A percentile compares a stretch with the other conserved stretches of the same genome.
These are phyloP conservation scores for Fragaria nilgerrensis DNA, from an alignment of 306 rosid species.

Conservation along the genomic window DNA sequence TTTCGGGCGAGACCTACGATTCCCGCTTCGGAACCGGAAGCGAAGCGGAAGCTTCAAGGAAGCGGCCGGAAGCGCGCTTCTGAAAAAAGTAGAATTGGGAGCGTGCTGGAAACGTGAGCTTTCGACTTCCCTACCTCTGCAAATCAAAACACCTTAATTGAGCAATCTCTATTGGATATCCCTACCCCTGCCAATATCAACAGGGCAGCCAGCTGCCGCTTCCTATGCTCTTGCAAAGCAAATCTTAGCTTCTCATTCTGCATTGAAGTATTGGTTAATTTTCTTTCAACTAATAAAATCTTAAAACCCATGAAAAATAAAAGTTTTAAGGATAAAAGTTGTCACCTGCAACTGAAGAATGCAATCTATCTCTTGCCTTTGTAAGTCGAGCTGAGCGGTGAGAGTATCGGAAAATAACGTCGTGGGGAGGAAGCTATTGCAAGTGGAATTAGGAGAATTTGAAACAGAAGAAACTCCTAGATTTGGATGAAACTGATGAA, in stretches of 20 bases:
- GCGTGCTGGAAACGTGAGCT: too few species aligned
- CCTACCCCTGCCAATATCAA: too few species aligned
- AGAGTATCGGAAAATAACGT: constrained; percentile 22
- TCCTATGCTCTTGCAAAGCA: constrained; percentile 42
- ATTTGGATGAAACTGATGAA: constrained; percentile 20
- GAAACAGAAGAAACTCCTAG: constrained; percentile 16
- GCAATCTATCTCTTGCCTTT: constrained; percentile 40
- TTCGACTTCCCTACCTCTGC: too few species aligned
- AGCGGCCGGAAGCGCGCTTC: too few species aligned
- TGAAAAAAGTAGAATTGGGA: too few species aligned
- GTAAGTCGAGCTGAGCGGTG: constrained; percentile 36
- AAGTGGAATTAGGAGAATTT: constrained; percentile 4
- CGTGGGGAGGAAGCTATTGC: constrained; percentile 9
- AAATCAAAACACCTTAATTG: too few species aligned
- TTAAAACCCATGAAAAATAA: background rate
- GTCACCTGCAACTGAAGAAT: constrained; percentile 46
- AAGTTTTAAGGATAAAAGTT: background rate
- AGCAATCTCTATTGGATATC: too few species aligned
- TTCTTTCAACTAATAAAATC: background rate
- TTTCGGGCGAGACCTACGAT: too few species aligned
- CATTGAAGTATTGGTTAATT: background rate
- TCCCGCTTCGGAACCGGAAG: too few species aligned
- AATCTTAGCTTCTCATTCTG: constrained; percentile 43
- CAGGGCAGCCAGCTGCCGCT: constrained; percentile 26
- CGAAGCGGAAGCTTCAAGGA: too few species aligned